phyloP scores from a whole-genome alignment of 2,329 filamentous ascomycete genomes.

The Colletotrichum truncatum region DNA sequence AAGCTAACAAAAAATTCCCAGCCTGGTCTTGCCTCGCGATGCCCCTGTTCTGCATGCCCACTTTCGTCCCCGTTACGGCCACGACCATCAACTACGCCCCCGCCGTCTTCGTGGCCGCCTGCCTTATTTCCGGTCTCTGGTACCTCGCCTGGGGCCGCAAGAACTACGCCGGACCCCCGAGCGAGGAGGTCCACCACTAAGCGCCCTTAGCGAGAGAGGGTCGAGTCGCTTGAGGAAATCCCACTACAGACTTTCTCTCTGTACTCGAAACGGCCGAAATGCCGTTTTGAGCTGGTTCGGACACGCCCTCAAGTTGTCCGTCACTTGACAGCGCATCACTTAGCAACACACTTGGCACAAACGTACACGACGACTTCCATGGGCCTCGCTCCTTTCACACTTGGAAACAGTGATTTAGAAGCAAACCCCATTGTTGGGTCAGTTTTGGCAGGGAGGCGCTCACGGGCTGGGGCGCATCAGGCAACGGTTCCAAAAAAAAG shows the following conservation, averaged over 20 bases:
- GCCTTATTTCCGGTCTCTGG: constrained; percentile 69
- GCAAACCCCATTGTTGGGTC: not conserved
- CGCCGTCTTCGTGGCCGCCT: constrained; percentile 76
- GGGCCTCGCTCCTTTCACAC: not conserved
- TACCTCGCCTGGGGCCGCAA: constrained; percentile 76
- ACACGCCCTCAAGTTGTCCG: not conserved
- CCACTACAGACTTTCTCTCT: not conserved
- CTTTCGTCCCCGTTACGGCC: constrained; percentile 66
- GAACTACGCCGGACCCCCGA: constrained; percentile 73
- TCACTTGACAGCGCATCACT: too few species aligned
- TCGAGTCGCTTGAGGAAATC: not conserved
- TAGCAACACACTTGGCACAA: not conserved
- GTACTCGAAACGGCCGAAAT: not conserved
- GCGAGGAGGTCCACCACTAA: constrained; percentile 44
- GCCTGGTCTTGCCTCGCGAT: constrained; percentile 75
- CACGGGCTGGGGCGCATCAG: constrained; percentile 1
- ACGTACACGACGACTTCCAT: not conserved
- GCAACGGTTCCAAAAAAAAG: constrained; percentile 6
- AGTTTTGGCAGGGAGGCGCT: constrained; percentile 12
- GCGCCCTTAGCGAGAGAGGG: too few species aligned
- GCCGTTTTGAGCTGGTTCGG: not conserved
- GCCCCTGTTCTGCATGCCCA: constrained; percentile 79
- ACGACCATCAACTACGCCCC: constrained; percentile 77
- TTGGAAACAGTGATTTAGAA: constrained; percentile 13
- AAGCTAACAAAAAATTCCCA: constrained; percentile 45